Conservation (phyloP, 768 basidiomycete species). For the Lactarius trivialis region DNA sequence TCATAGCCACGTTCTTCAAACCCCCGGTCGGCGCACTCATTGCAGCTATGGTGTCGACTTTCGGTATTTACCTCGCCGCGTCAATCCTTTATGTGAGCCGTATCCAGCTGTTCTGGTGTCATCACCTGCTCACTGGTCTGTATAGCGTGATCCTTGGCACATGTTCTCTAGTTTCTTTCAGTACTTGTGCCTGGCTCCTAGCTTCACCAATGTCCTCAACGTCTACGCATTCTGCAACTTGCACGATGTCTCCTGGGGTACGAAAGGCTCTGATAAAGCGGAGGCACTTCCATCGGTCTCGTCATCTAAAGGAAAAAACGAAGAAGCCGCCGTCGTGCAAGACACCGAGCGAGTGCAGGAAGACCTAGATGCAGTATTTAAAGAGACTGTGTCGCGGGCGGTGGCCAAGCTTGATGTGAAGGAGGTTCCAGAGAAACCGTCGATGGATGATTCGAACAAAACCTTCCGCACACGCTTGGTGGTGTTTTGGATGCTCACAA, state of each 20-base stretch:
- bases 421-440: constrained; percentile 70
- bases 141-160: constrained; percentile 93
- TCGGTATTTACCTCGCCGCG: constrained; percentile 80
- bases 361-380: constrained; percentile 87
- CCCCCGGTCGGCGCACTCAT: constrained; percentile 76
- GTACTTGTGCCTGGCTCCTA: constrained; percentile 84
- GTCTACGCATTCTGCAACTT: constrained; percentile 97
- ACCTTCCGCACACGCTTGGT: constrained; percentile 90
- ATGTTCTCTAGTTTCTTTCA: constrained; percentile 93
- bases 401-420: constrained; percentile 65
- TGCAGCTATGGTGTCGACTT: constrained; percentile 83
- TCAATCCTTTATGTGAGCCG: constrained; percentile 78
- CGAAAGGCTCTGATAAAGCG: constrained; percentile 91
- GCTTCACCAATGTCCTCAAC: constrained; percentile 92
- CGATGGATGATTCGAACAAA: constrained; percentile 82
- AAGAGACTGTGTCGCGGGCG: constrained; percentile 84
- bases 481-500: constrained; percentile 71
- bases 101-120: neutral
- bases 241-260: constrained; percentile 94
- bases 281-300: constrained; percentile 86
- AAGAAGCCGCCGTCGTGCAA: constrained; percentile 73
- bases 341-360: constrained; percentile 78
- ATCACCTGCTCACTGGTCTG: constrained; percentile 11
- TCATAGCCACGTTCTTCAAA: constrained; percentile 57
- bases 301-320: constrained; percentile 72